These are phyloP conservation scores for Hypsizygus marmoreus DNA, from an alignment of 768 basidiomycete genomes.

Conservation along the genomic window DNA sequence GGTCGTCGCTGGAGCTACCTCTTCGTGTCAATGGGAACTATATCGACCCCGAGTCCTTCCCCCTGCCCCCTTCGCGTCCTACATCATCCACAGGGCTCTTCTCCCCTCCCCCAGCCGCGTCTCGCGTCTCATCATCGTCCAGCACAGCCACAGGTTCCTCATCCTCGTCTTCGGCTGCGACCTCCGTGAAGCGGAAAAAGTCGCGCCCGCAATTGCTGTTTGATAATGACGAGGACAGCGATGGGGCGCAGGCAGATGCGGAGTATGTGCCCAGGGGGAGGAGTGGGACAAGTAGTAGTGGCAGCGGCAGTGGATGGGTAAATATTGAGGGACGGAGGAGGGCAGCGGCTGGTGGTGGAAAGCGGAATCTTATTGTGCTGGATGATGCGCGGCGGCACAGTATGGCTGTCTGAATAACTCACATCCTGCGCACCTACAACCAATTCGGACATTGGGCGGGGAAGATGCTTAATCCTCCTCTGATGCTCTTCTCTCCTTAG, in stretches of 20 bases:
- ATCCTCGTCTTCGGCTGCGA: conserved; percentile 22
- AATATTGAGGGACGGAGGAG: conserved; percentile 61
- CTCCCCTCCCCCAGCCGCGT: conserved; percentile 33
- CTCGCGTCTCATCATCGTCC: conserved; percentile 26
- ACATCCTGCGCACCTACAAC: background rate
- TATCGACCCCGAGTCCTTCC: conserved; percentile 36
- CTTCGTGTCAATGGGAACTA: conserved; percentile 21
- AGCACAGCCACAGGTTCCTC: too few relatives aligned
- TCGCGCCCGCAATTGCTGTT: conserved; percentile 47
- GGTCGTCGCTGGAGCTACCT: conserved; percentile 38
- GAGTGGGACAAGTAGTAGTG: conserved; percentile 20
- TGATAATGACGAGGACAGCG: conserved; percentile 61
- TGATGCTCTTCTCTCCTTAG: background rate
- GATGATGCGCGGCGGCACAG: conserved; percentile 67
- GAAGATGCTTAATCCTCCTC: too few relatives aligned
- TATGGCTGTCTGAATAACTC: conserved; percentile 52
- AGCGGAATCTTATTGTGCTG: conserved; percentile 38
- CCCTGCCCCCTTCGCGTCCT: conserved; percentile 37
- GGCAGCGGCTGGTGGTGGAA: conserved; percentile 28
- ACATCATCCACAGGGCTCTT: conserved; percentile 34
- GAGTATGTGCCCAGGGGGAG: too few relatives aligned
- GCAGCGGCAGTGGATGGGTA: conserved; percentile 41
- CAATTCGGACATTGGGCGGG: too few relatives aligned
- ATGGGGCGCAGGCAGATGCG: conserved; percentile 71
- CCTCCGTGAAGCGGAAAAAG: conserved; percentile 50